phyloP scores from a whole-genome alignment of 1,139 yeast species.

The Candida glucosophila region DNA sequence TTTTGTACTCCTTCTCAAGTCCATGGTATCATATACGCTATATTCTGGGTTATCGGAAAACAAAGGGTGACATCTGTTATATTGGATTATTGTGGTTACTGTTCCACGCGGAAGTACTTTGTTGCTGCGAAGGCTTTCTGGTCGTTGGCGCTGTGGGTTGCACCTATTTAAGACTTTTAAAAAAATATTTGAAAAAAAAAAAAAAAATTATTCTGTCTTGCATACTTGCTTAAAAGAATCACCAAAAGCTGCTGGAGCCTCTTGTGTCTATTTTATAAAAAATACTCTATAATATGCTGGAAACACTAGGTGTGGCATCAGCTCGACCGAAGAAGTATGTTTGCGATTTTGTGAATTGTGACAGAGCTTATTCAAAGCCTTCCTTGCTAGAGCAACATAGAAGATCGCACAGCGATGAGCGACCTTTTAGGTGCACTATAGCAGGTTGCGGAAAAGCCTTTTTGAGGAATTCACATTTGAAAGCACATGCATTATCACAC shows the following conservation, averaged over 20 bases:
- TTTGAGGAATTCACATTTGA: constrained; percentile 68
- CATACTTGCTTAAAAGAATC: not conserved
- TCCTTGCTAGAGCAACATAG: constrained; percentile 76
- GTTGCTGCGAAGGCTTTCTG: too few species aligned
- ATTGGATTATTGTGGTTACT: too few species aligned
- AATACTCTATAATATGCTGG: constrained; percentile 6
- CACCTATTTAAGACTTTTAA: too few species aligned
- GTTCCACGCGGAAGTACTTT: too few species aligned
- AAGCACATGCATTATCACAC: constrained; percentile 65
- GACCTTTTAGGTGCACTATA: constrained; percentile 61
- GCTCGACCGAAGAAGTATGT: constrained; percentile 47
- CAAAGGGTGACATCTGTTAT: too few species aligned
- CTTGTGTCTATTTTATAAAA: not conserved
- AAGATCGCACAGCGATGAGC: constrained; percentile 67
- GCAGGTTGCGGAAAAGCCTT: constrained; percentile 57
- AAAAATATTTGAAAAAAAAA: too few species aligned
- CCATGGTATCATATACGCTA: too few species aligned
- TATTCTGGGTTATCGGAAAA: too few species aligned
- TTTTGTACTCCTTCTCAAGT: constrained; percentile 1
- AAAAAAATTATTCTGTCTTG: too few species aligned
- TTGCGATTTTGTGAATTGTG: constrained; percentile 61
- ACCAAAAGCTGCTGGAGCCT: not conserved
- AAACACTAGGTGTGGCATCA: constrained; percentile 14
- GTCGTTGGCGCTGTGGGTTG: too few species aligned
- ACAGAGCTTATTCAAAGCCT: constrained; percentile 72